Percentiles rank a stretch among this genome's conserved stretches.
Conservation (phyloP, 2,329 filamentous ascomycete species). For the Aspergillus sp. region DNA sequence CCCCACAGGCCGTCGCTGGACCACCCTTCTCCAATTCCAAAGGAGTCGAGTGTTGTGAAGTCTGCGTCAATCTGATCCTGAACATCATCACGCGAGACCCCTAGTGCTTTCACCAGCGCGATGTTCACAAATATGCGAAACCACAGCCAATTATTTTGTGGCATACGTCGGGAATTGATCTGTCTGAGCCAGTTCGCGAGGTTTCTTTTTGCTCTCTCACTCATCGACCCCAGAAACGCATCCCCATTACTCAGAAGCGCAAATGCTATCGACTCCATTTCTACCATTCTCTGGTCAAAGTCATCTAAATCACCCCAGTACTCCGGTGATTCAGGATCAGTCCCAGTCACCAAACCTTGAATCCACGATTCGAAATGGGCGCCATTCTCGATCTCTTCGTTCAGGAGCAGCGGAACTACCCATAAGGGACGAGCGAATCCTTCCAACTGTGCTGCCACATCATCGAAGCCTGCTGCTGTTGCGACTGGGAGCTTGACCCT, state of each 20-base stretch:
- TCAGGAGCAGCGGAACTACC: conserved; percentile 21
- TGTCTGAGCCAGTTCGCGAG: conserved; percentile 44
- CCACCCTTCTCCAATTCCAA: conserved; percentile 50
- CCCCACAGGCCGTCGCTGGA: conserved; percentile 49
- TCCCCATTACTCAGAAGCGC: conserved; percentile 48
- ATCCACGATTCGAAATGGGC: conserved; percentile 4
- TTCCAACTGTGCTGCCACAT: conserved; percentile 47
- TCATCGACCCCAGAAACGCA: conserved; percentile 27
- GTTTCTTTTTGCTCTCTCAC: conserved; percentile 21
- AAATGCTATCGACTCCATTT: conserved; percentile 53
- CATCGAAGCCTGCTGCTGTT: conserved; percentile 47
- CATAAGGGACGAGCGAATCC: conserved; percentile 41
- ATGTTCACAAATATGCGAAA: conserved; percentile 54
- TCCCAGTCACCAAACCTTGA: neutral
- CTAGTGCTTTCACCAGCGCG: conserved; percentile 45
- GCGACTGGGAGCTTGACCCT: conserved; percentile 39
- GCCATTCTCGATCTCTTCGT: neutral
- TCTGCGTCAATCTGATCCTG: conserved; percentile 43
- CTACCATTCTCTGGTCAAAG: conserved; percentile 56
- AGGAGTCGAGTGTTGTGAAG: conserved; percentile 45
- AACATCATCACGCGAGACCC: conserved; percentile 35
- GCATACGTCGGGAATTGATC: conserved; percentile 49
- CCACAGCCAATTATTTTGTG: conserved; percentile 54
- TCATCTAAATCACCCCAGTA: conserved; percentile 52
- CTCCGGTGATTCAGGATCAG: conserved; percentile 31